Conservation (phyloP, 208 protist species). For the Blastocrithidia nonstop region DNA sequence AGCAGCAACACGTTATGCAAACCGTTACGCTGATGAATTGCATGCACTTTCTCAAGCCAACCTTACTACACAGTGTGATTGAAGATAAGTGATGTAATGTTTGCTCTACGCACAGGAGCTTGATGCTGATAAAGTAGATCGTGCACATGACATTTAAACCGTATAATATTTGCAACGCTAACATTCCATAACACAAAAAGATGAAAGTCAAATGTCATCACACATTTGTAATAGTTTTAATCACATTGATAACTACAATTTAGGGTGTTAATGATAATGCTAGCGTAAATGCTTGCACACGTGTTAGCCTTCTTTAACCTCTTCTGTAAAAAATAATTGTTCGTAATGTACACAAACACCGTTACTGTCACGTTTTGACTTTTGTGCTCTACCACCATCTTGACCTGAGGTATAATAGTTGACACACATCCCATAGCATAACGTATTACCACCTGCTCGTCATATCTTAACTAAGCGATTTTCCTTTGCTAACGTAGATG, state of each 20-base stretch:
- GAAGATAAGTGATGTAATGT: slow-evolving; percentile 21
- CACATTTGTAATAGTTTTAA: neutral
- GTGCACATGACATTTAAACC: slow-evolving; percentile 10
- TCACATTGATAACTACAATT: too few relatives aligned
- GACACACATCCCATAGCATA: slow-evolving; percentile 7
- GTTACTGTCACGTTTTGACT: slow-evolving; percentile 35
- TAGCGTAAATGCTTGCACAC: too few relatives aligned
- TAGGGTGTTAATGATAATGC: too few relatives aligned
- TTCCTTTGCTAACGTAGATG: slow-evolving; percentile 36
- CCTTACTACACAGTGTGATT: slow-evolving; percentile 16
- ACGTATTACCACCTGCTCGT: slow-evolving; percentile 34
- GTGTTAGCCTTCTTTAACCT: too few relatives aligned
- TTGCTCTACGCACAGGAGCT: slow-evolving; percentile 39
- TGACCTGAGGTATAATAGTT: slow-evolving; percentile 24
- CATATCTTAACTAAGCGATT: slow-evolving; percentile 56
- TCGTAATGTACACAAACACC: too few relatives aligned
- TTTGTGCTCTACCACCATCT: slow-evolving; percentile 28
- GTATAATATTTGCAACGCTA: slow-evolving; percentile 26
- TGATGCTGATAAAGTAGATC: slow-evolving; percentile 8
- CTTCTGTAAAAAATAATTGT: too few relatives aligned
- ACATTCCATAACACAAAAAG: neutral
- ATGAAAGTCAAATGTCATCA: neutral
- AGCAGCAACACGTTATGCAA: slow-evolving; percentile 31
- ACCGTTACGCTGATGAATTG: slow-evolving; percentile 36
- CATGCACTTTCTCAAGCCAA: slow-evolving; percentile 15